Conservation (phyloP, 2,329 filamentous ascomycete genomes). For the Fusarium sp. region DNA sequence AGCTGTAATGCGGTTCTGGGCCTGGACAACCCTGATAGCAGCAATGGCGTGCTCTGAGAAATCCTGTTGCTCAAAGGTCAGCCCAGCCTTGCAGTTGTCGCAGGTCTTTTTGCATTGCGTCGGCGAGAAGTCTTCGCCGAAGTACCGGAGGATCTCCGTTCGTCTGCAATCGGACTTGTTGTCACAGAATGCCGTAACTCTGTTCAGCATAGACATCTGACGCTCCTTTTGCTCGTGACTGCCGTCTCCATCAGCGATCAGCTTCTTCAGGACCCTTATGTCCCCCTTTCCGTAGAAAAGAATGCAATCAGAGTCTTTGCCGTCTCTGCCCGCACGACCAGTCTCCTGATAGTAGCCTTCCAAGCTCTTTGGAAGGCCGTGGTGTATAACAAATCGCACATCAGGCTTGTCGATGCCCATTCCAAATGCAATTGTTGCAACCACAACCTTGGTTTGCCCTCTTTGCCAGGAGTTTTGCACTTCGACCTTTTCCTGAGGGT, state of each 20-base stretch:
- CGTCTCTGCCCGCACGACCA: conserved; percentile 91
- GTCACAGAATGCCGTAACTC: conserved; percentile 88
- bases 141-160: conserved; percentile 91
- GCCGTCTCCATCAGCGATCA: conserved; percentile 86
- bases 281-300: conserved; percentile 89
- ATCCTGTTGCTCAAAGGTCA: conserved; percentile 77
- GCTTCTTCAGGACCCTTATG: conserved; percentile 75
- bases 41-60: conserved; percentile 79
- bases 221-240: conserved; percentile 82
- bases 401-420: conserved; percentile 99
- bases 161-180: conserved; percentile 89
- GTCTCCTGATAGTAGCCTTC: conserved; percentile 99
- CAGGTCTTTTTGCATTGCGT: conserved; percentile 79
- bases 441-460: conserved; percentile 85
- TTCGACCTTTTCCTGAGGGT: conserved; percentile 71
- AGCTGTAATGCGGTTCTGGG: conserved; percentile 73
- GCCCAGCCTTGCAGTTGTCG: conserved; percentile 86
- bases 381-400: conserved; percentile 95
- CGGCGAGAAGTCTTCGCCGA: conserved; percentile 83
- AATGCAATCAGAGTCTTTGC: conserved; percentile 86
- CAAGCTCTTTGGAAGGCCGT: conserved; percentile 90
- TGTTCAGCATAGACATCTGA: conserved; percentile 85
- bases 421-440: conserved; percentile 97
- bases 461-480: conserved; percentile 87
- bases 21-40: conserved; percentile 74